phyloP scores from a whole-genome alignment of 768 basidiomycete species.

The Tylopilus intermedius region DNA sequence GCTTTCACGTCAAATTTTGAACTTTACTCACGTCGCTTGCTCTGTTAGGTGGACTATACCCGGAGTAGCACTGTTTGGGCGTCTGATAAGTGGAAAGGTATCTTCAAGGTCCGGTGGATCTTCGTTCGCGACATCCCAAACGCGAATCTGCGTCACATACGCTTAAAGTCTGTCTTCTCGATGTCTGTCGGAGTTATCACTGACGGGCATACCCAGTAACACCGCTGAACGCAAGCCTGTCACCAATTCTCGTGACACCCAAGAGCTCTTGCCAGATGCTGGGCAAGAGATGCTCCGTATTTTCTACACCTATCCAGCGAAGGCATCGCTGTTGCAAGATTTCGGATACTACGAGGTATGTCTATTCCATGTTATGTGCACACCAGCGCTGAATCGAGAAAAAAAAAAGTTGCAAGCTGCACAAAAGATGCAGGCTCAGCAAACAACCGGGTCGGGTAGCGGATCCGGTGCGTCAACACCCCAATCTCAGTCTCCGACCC shows the following conservation, averaged over 20 bases:
- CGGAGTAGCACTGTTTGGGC: constrained; percentile 97
- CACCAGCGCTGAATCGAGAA: constrained; percentile 6
- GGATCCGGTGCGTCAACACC: constrained; percentile 28
- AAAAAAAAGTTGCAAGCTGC: constrained; percentile 68
- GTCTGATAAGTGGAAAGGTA: constrained; percentile 99
- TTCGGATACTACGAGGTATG: constrained; percentile 87
- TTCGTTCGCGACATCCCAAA: constrained; percentile 96
- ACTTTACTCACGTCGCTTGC: neutral
- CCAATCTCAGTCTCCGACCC: constrained; percentile 38
- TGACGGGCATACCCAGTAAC: constrained; percentile 53
- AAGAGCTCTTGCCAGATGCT: constrained; percentile 92
- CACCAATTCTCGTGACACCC: constrained; percentile 96
- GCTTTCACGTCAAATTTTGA: neutral
- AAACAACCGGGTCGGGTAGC: constrained; percentile 24
- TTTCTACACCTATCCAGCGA: constrained; percentile 87
- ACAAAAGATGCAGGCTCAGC: constrained; percentile 55
- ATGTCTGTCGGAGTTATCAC: constrained; percentile 3
- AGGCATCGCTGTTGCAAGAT: constrained; percentile 91
- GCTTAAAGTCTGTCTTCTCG: constrained; percentile 54
- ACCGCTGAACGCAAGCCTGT: constrained; percentile 98
- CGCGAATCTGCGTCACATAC: constrained; percentile 82
- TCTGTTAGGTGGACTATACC: constrained; percentile 76
- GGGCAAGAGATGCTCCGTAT: constrained; percentile 96
- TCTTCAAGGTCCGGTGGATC: constrained; percentile 97
- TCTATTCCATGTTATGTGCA: neutral